These are phyloP conservation scores for Solanum clarkiae DNA, from an alignment of 257 asterid species.

Conservation along the genomic window DNA sequence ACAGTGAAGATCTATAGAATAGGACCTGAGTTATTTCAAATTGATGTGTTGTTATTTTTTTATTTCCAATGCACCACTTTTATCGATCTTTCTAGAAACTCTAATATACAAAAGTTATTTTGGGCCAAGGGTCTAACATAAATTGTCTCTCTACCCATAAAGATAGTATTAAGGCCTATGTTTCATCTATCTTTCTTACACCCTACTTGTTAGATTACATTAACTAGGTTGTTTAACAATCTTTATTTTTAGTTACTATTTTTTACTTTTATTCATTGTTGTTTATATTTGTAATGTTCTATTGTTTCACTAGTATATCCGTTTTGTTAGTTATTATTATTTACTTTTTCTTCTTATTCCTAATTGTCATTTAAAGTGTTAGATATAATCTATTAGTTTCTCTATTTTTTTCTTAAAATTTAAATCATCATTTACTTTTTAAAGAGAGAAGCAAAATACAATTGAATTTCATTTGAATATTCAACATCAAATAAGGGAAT, in stretches of 20 bases:
- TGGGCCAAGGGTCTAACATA: no score
- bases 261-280: no score
- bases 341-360: not conserved
- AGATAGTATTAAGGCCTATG: no score
- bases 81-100: not conserved
- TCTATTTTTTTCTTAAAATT: not conserved
- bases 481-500: not conserved
- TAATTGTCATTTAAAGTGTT: not conserved
- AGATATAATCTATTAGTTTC: not conserved
- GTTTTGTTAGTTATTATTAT: not conserved
- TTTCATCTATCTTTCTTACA: no score
- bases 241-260: not conserved
- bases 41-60: not conserved
- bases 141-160: no score
- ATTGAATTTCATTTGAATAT: not conserved
- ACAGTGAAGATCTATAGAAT: no score
- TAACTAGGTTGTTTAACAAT: not conserved
- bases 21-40: not conserved
- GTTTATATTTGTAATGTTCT: not conserved
- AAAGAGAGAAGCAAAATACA: not conserved
- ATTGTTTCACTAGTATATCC: not conserved
- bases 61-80: not conserved
- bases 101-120: no score
- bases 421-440: not conserved
- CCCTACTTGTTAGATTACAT: not conserved